Conservation (phyloP, 345 rosid species). For the Salix exigua region DNA sequence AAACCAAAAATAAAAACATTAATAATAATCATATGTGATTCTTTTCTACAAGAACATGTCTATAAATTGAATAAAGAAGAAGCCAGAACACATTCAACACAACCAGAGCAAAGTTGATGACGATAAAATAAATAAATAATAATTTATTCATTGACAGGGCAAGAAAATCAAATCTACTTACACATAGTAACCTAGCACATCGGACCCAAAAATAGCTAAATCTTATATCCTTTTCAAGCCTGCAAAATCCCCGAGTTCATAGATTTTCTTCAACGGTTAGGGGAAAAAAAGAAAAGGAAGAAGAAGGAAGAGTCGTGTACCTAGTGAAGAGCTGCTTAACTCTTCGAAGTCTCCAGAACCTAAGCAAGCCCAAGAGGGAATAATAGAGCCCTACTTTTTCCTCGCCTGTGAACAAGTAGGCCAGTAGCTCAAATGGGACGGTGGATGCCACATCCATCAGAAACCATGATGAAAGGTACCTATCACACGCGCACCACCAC, state of each 20-base stretch:
- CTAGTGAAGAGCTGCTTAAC: constrained; percentile 82
- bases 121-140: too few relatives aligned
- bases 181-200: constrained; percentile 59
- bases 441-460: constrained; percentile 95
- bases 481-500: neutral
- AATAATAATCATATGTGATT: neutral
- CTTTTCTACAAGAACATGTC: neutral
- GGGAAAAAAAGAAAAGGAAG: too few relatives aligned
- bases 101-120: too few relatives aligned
- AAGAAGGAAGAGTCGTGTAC: constrained; percentile 10
- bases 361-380: constrained; percentile 58
- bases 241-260: constrained; percentile 13
- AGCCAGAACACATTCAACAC: too few relatives aligned
- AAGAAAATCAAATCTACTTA: constrained; percentile 26
- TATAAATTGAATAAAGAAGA: too few relatives aligned
- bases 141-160: neutral
- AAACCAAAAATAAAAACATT: neutral
- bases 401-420: constrained; percentile 58
- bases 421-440: constrained; percentile 66
- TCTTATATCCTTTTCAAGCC: constrained; percentile 92
- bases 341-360: constrained; percentile 83
- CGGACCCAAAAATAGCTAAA: constrained; percentile 81
- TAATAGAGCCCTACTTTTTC: constrained; percentile 42
- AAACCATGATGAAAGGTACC: constrained; percentile 90
- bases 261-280: too few relatives aligned